Conservation (phyloP, 2,329 filamentous ascomycete species). For the Ophiostoma montium region DNA sequence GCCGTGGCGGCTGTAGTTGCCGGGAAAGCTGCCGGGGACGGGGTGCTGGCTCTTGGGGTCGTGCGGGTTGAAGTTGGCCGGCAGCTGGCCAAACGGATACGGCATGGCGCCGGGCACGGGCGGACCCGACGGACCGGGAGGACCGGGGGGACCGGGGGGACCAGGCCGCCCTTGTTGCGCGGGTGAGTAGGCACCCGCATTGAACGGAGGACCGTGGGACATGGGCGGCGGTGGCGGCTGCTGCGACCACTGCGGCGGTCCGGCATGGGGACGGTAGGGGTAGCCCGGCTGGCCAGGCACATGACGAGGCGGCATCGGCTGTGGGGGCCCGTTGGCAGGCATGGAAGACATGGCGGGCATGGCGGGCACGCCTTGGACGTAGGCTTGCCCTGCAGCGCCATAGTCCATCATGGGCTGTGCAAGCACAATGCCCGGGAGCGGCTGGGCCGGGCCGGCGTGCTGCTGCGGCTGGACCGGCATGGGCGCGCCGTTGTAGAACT, state of each 20-base stretch:
- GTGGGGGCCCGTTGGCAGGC: slow-evolving; percentile 22
- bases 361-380: slow-evolving; percentile 27
- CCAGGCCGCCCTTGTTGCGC: slow-evolving; percentile 12
- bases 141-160: slow-evolving; percentile 8
- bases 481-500: slow-evolving; percentile 30
- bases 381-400: slow-evolving; percentile 23
- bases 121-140: slow-evolving; percentile 2
- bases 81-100: slow-evolving; percentile 70
- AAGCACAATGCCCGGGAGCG: background rate
- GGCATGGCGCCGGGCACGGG: slow-evolving; percentile 27
- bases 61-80: slow-evolving; percentile 52
- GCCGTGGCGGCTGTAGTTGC: slow-evolving; percentile 52
- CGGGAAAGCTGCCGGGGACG: slow-evolving; percentile 59
- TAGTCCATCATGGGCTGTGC: slow-evolving; percentile 31
- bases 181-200: slow-evolving; percentile 17
- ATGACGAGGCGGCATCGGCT: slow-evolving; percentile 14
- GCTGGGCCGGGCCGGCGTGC: background rate
- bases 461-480: slow-evolving; percentile 16
- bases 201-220: slow-evolving; percentile 14
- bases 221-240: slow-evolving; percentile 8
- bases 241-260: slow-evolving; percentile 17
- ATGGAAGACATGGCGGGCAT: too few species aligned
- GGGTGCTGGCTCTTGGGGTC: slow-evolving; percentile 67
- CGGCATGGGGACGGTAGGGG: slow-evolving; percentile 21
- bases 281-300: slow-evolving; percentile 5